Evolutionary conservation across 2,329 filamentous ascomycete genomes (phyloP).

Genomic region (Phialophora verrucosa): DNA sequence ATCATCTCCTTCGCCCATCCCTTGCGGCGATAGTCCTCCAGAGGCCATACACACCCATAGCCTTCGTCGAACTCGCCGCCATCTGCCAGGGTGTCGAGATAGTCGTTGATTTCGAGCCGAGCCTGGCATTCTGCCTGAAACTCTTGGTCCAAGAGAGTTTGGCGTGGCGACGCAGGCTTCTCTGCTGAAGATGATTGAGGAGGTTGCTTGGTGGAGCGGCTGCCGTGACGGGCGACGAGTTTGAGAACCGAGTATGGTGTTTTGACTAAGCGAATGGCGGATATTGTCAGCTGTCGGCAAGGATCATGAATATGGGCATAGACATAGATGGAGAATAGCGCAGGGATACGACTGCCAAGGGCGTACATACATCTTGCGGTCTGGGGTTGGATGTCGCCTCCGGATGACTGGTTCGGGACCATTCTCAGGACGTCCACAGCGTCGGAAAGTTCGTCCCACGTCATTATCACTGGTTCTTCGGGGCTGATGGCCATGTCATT

Average conservation of each 20-base stretch:
- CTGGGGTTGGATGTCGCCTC: constrained; percentile 6
- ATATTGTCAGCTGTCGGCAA: background rate
- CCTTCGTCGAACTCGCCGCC: constrained; percentile 24
- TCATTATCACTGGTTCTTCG: background rate
- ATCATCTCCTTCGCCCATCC: constrained; percentile 31
- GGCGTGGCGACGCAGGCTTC: constrained; percentile 1
- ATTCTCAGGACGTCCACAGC: constrained; percentile 20
- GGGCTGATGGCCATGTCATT: constrained; percentile 13
- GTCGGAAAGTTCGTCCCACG: constrained; percentile 17
- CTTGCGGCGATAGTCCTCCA: constrained; percentile 27
- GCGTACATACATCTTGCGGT: constrained; percentile 16
- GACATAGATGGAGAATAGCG: too few relatives aligned
- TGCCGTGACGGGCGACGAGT: constrained; percentile 24
- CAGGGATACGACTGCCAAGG: too few relatives aligned
- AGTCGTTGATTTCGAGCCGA: constrained; percentile 62
- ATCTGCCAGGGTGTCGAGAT: constrained; percentile 51
- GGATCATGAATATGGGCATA: background rate
- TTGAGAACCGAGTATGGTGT: constrained; percentile 29
- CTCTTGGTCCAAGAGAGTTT: constrained; percentile 27
- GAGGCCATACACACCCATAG: constrained; percentile 27
- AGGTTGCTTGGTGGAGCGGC: background rate
- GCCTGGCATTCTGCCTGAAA: constrained; percentile 47
- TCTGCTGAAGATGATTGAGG: too few relatives aligned
- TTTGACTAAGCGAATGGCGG: constrained; percentile 8
- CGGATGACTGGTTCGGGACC: background rate